These are phyloP conservation scores for Kwoniella newhampshirensis DNA, from an alignment of 768 basidiomycete genomes.

Conservation along the genomic window DNA sequence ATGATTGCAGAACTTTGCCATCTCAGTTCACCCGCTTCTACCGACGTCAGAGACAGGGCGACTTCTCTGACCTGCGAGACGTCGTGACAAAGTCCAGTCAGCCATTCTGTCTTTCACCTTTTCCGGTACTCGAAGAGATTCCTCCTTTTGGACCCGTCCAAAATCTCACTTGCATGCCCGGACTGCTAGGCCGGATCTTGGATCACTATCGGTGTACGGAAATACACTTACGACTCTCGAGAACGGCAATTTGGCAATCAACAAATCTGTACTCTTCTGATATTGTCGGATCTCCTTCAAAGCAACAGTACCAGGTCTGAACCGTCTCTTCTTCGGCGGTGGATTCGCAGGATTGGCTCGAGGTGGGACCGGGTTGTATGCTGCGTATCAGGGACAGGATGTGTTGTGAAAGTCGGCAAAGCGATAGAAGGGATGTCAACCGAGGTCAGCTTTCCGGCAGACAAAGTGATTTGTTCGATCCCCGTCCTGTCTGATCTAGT, in stretches of 20 bases:
- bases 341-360: conserved; percentile 1
- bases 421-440: too few relatives aligned
- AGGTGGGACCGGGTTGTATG: conserved; percentile 14
- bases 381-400: background rate
- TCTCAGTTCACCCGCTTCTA: conserved; percentile 65
- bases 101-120: too few relatives aligned
- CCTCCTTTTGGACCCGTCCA: too few relatives aligned
- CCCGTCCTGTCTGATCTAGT: too few relatives aligned
- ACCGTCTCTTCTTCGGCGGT: conserved; percentile 62
- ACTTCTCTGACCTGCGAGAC: conserved; percentile 83
- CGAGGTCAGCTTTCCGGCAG: too few relatives aligned
- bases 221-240: conserved; percentile 72
- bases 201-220: background rate
- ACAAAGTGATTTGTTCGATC: too few relatives aligned
- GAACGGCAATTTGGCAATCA: conserved; percentile 85
- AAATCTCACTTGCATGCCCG: too few relatives aligned
- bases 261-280: conserved; percentile 85
- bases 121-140: too few relatives aligned
- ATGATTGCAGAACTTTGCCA: conserved; percentile 95
- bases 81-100: background rate
- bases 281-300: conserved; percentile 90
- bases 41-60: conserved; percentile 79
- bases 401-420: background rate
- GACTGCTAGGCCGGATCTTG: too few relatives aligned
- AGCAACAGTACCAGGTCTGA: conserved; percentile 84